A percentile compares a stretch with the other conserved stretches of the same genome.
Evolutionary conservation across 1,284 basidiomycete species (phyloP).

Genomic region (Anthracocystis setariae): DNA sequence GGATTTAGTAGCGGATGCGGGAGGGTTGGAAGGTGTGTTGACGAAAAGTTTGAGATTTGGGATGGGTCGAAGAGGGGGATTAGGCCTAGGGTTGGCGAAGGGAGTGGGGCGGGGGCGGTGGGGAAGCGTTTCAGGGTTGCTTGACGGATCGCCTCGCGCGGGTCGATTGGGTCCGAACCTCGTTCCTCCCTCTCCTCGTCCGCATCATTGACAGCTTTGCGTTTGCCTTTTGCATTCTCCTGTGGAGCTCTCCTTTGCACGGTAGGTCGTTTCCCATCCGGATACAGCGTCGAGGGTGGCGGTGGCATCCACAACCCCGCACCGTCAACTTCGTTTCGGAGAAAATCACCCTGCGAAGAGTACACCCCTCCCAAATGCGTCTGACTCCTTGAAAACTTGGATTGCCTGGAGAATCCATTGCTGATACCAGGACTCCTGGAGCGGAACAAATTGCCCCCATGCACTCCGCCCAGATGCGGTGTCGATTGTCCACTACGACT

Average conservation of each 20-base stretch:
- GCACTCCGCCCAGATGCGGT: constrained; percentile 5
- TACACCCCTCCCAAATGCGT: background rate
- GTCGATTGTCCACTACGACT: constrained; percentile 24
- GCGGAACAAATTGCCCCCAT: background rate
- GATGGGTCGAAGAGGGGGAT: constrained; percentile 54
- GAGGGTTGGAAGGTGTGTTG: constrained; percentile 47
- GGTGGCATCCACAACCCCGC: constrained; percentile 47
- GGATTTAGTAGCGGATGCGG: constrained; percentile 29
- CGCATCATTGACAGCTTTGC: constrained; percentile 14
- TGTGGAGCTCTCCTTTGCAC: background rate
- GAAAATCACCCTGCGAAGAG: background rate
- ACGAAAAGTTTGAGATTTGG: constrained; percentile 50
- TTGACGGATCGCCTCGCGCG: constrained; percentile 43
- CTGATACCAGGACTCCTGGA: background rate
- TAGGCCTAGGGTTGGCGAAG: constrained; percentile 22
- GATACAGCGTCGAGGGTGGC: constrained; percentile 40
- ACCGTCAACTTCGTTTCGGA: background rate
- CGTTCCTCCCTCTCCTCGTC: background rate
- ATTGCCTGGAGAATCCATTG: background rate
- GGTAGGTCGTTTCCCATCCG: constrained; percentile 6
- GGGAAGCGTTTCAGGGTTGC: constrained; percentile 32
- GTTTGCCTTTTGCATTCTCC: constrained; percentile 22
- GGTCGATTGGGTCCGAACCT: constrained; percentile 26
- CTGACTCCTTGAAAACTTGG: background rate
- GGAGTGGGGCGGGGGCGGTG: background rate